These are phyloP conservation scores for Aspergillus latus DNA, from an alignment of 2,329 filamentous ascomycete species.

Conservation along the genomic window DNA sequence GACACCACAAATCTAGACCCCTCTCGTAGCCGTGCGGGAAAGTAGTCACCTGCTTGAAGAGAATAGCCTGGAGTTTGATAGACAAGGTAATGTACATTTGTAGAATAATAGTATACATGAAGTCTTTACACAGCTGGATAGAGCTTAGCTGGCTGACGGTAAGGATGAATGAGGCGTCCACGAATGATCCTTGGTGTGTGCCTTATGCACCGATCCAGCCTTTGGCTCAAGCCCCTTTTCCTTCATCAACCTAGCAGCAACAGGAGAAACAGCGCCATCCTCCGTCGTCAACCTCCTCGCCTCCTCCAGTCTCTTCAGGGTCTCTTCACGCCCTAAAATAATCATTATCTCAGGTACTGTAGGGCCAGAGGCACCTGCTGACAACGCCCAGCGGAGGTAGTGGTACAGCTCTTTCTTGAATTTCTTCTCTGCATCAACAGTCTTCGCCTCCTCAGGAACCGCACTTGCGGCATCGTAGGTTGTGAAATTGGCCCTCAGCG, in stretches of 20 bases:
- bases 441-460: slow-evolving; percentile 4
- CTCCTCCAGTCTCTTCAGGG: slow-evolving; percentile 46
- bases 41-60: no score
- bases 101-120: no score
- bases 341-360: slow-evolving; percentile 55
- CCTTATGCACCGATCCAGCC: background rate
- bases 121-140: background rate
- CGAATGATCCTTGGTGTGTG: background rate
- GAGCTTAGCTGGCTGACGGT: background rate
- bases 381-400: slow-evolving; percentile 58
- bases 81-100: no score
- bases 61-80: no score
- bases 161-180: background rate
- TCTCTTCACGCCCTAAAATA: slow-evolving; percentile 56
- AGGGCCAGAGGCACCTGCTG: slow-evolving; percentile 55
- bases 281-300: slow-evolving; percentile 36
- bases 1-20: no score
- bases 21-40: no score
- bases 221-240: background rate
- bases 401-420: slow-evolving; percentile 52
- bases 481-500: slow-evolving; percentile 42
- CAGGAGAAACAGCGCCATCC: slow-evolving; percentile 15
- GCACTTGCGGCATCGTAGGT: slow-evolving; percentile 32
- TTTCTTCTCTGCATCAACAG: slow-evolving; percentile 29
- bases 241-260: slow-evolving; percentile 16